Evolutionary conservation across 2,329 filamentous ascomycete genomes (phyloP).

Genomic region (Penicillium sp.): DNA sequence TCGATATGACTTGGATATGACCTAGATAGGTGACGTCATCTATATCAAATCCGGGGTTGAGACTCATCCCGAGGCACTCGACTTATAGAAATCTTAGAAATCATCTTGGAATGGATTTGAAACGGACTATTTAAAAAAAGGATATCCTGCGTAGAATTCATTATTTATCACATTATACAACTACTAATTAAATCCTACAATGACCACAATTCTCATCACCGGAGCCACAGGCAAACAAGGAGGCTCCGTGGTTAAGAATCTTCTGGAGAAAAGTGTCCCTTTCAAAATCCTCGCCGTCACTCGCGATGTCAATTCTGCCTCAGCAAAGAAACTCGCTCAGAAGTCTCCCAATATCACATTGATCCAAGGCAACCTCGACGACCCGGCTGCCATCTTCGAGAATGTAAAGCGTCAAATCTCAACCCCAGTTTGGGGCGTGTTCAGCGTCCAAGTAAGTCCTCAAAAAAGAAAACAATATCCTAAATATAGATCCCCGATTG

Average conservation of each 20-base stretch:
- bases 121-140: not conserved
- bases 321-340: slow-evolving; percentile 41
- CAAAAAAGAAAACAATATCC: not conserved
- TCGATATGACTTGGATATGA: not conserved
- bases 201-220: slow-evolving; percentile 33
- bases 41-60: not conserved
- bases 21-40: not conserved
- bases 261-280: slow-evolving; percentile 26
- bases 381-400: slow-evolving; percentile 52
- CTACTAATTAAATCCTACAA: not conserved
- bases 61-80: not conserved
- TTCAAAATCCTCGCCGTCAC: slow-evolving; percentile 61
- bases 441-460: slow-evolving; percentile 55
- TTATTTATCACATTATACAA: not conserved
- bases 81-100: no score
- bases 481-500: no score
- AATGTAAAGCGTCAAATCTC: slow-evolving; percentile 39
- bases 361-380: slow-evolving; percentile 58
- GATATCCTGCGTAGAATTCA: not conserved
- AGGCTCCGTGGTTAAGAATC: slow-evolving; percentile 32
- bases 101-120: no score
- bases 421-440: slow-evolving; percentile 57
- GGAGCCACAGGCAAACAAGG: slow-evolving; percentile 47
- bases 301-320: slow-evolving; percentile 52
- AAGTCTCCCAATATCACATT: slow-evolving; percentile 50